Base-by-base conservation (phyloP, 805 yeast species). In the Lipomyces lipofer region DNA sequence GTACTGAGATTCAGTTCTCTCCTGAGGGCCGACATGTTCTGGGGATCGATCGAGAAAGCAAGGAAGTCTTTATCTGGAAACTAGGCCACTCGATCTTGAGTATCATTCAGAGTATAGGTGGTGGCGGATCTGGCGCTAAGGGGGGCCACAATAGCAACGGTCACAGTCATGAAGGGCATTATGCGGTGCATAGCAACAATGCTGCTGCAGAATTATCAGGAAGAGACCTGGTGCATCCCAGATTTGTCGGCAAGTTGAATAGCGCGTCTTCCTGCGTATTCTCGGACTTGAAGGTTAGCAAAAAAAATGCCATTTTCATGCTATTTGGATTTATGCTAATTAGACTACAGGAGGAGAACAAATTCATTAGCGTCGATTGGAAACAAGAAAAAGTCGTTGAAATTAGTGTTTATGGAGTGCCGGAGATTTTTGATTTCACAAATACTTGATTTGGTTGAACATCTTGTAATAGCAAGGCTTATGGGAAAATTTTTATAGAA, bases 11-110 rank as follows among this genome's bases (percentile, higher is more conserved):
- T 17, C 49, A 46, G 21, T 60, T 60, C 29, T 59, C 63, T 7
- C 64, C 64, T 8, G 64, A 60, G 25, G 64, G 64, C 2, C 43
- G 62, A 8, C 64, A 60, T 21, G 59, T 60, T 6, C 45, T 51
- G 19, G 64, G 63, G 2, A 44, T 60, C 43, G 58, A 60, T 21
- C 51, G 50, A 6, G 58, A 29, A 13, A 30, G 54, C 6, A 24
- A 19, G 12, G 52, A 60, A 9, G 60, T 60, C 9, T 55, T 33
- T 33, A 54, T 60, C 4, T 60, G 64, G 64, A 60, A 60, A 42
- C 30, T 60, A 17, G 64, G 64, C 3, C 62, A 57, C 29, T 59
- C 63, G 39, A 48, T 60, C 38, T 49, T 60, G 46, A 54, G 63
- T 35, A 48, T 60, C 39, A 47, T 60, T 13, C 62, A 60, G 42